Evolutionary conservation across 169 alveolate species (phyloP).

Genomic region (Cryptosporidium sp.): DNA sequence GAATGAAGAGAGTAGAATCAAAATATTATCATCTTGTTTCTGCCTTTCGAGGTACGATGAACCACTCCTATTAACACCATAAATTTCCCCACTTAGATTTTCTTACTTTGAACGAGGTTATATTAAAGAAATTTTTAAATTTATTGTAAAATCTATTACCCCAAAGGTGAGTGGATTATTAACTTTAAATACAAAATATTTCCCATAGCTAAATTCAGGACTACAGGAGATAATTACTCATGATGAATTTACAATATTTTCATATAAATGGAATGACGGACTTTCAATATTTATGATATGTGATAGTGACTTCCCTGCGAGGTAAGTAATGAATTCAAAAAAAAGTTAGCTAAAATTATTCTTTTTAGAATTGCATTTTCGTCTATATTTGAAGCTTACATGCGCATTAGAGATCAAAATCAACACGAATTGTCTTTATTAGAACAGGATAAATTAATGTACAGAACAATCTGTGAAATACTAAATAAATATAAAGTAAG

Average conservation of each 20-base stretch:
- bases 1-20: not conserved
- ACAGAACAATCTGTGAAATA: not conserved
- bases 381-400: slow-evolving; percentile 42
- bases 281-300: slow-evolving; percentile 37
- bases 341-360: not conserved
- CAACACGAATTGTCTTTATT: not conserved
- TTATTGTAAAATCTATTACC: slow-evolving; percentile 42
- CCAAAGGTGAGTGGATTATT: slow-evolving; percentile 56
- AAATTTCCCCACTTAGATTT: not conserved
- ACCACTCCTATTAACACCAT: not conserved
- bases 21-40: slow-evolving; percentile 32
- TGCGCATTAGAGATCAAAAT: not conserved
- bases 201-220: slow-evolving; percentile 5
- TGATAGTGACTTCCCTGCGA: slow-evolving; percentile 45
- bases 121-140: slow-evolving; percentile 49
- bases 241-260: slow-evolving; percentile 37
- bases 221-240: slow-evolving; percentile 42
- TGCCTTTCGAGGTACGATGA: slow-evolving; percentile 47
- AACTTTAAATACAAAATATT: not conserved
- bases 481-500: slow-evolving; percentile 57
- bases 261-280: slow-evolving; percentile 66
- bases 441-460: not conserved
- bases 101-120: slow-evolving; percentile 51
- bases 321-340: slow-evolving; percentile 5
- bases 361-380: slow-evolving; percentile 54